A percentile compares a stretch with the other conserved stretches of the same genome.
Conservation (phyloP, 495 filamentous ascomycete species). For the Aspergillus wentii region DNA sequence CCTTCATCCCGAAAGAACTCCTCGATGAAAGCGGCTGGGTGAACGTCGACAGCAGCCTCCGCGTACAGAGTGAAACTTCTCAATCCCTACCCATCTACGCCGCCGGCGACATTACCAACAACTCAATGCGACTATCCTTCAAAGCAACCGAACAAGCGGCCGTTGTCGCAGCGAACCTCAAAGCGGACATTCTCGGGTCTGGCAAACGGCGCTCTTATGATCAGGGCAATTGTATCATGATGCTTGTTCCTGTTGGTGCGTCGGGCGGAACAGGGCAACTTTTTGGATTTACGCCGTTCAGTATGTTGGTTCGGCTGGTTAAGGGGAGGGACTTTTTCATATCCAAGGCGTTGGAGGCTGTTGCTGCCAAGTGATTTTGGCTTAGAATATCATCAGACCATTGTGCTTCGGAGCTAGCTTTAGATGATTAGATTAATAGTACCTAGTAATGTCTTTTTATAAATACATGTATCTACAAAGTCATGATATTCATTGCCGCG, state of each 20-base stretch:
- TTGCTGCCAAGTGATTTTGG: too few relatives aligned
- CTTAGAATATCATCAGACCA: too few relatives aligned
- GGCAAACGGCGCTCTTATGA: slow-evolving; percentile 19
- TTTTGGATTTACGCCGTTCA: slow-evolving; percentile 35
- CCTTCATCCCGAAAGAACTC: slow-evolving; percentile 47
- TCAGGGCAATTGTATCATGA: slow-evolving; percentile 19
- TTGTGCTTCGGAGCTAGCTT: too few relatives aligned
- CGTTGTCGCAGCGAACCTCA: slow-evolving; percentile 29
- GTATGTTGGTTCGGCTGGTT: slow-evolving; percentile 37
- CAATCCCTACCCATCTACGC: slow-evolving; percentile 24
- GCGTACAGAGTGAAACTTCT: slow-evolving; percentile 26
- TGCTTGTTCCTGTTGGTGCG: slow-evolving; percentile 41
- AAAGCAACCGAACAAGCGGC: slow-evolving; percentile 23
- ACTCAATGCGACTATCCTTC: slow-evolving; percentile 23
- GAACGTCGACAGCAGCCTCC: slow-evolving; percentile 50
- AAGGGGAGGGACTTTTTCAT: slow-evolving; percentile 43
- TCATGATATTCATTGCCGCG: too few relatives aligned
- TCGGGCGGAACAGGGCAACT: slow-evolving; percentile 46
- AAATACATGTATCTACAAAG: too few relatives aligned
- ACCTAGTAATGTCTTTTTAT: too few relatives aligned
- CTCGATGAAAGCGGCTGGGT: slow-evolving; percentile 50
- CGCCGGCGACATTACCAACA: slow-evolving; percentile 34
- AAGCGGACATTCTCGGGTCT: slow-evolving; percentile 21
- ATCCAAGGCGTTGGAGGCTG: slow-evolving; percentile 27
- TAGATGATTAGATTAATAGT: too few relatives aligned